Percentiles rank a stretch among this genome's conserved stretches.
phyloP scores from a whole-genome alignment of 2,329 filamentous ascomycete species.

The Lecanicillium sp. region DNA sequence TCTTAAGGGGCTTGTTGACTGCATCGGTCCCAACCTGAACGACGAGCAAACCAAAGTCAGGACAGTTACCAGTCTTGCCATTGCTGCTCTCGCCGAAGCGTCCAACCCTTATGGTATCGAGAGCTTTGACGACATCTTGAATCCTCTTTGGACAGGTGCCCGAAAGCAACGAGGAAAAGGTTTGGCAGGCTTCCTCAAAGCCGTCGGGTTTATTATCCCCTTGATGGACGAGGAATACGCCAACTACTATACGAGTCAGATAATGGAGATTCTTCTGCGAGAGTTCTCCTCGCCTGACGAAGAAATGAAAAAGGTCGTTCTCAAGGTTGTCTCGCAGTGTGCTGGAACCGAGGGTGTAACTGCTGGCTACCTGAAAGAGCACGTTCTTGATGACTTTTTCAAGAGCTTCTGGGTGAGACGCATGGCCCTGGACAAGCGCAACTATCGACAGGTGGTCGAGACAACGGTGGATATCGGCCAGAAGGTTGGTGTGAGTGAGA shows the following conservation, averaged over 20 bases:
- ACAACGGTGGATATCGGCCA: slow-evolving; percentile 95
- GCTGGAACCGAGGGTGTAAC: slow-evolving; percentile 92
- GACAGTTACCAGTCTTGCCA: slow-evolving; percentile 90
- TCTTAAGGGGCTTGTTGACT: slow-evolving; percentile 91
- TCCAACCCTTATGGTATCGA: slow-evolving; percentile 98
- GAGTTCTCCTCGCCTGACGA: slow-evolving; percentile 97
- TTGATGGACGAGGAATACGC: slow-evolving; percentile 99
- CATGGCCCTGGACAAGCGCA: slow-evolving; percentile 95
- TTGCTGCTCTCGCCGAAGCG: slow-evolving; percentile 90
- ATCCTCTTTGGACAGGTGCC: slow-evolving; percentile 93
- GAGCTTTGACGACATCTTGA: slow-evolving; percentile 95
- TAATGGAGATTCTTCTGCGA: slow-evolving; percentile 95
- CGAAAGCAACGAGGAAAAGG: slow-evolving; percentile 95
- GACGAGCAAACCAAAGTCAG: slow-evolving; percentile 97
- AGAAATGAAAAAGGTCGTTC: slow-evolving; percentile 99
- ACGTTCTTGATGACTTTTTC: slow-evolving; percentile 93
- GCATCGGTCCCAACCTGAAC: slow-evolving; percentile 90
- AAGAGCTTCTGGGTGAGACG: slow-evolving; percentile 97
- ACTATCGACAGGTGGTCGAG: slow-evolving; percentile 96
- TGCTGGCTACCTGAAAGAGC: slow-evolving; percentile 87
- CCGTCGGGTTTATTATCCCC: slow-evolving; percentile 95
- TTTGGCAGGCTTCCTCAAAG: slow-evolving; percentile 91
- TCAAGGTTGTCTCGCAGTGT: slow-evolving; percentile 96
- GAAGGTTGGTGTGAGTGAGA: slow-evolving; percentile 96
- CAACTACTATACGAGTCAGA: slow-evolving; percentile 97